These are phyloP conservation scores for Aurinia saxatilis DNA, from an alignment of 345 rosid genomes.

Conservation along the genomic window DNA sequence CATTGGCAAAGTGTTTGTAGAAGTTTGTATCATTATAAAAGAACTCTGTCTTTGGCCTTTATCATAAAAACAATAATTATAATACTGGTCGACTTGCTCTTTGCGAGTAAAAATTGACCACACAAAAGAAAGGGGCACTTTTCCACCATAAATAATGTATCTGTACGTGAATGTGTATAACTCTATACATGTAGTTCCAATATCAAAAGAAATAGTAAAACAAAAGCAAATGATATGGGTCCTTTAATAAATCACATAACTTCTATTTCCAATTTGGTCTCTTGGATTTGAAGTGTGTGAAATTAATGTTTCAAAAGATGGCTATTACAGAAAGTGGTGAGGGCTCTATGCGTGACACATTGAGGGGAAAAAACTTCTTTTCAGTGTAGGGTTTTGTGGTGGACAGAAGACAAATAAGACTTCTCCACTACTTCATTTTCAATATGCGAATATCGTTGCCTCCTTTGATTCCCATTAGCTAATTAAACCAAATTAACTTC, in stretches of 20 bases:
- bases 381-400: background rate
- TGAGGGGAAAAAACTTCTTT: background rate
- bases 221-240: background rate
- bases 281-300: background rate
- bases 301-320: background rate
- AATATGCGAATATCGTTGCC: background rate
- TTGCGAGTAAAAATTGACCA: background rate
- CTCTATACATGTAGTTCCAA: background rate
- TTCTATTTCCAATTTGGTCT: background rate
- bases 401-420: slow-evolving; percentile 10
- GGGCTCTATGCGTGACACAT: background rate
- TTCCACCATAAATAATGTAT: background rate
- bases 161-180: background rate
- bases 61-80: too few relatives aligned
- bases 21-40: too few relatives aligned
- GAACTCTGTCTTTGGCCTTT: too few relatives aligned
- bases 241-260: background rate
- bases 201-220: background rate
- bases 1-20: too few relatives aligned
- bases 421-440: slow-evolving; percentile 5
- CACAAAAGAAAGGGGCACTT: background rate
- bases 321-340: background rate
- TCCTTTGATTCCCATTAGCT: background rate
- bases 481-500: background rate
- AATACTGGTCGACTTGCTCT: background rate